Base-by-base conservation (phyloP, 2,329 filamentous ascomycete genomes). In the Paraphaeosphaeria minitans region DNA sequence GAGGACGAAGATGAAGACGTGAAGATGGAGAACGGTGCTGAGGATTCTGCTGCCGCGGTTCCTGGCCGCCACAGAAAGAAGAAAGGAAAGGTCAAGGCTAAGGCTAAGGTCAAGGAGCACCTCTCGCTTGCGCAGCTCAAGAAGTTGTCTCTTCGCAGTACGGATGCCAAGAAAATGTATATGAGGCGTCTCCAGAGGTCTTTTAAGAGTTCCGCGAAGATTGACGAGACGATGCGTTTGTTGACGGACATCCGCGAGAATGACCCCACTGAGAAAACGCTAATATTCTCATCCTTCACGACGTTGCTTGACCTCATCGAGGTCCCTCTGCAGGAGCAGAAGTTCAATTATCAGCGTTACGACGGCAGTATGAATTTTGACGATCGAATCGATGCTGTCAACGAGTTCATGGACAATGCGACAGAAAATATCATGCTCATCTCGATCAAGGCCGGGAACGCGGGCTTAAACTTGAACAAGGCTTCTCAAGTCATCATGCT, bases 401-500 rank as follows among this genome's bases (percentile, higher is more conserved):
- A 85, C 37, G 83, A 85, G 19, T 94, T 95, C 75, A 85, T 84
- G 42, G 85, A 89, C 45, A 78, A 85, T 6, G 78, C 82, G 0
- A 73, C 83, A 43, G 83, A 84, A 70, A 87, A 84, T 61, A 82
- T 94, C 71, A 90, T 95, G 84, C 82, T 95, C 3, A 85, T 93
- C 2, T 93, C 89, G 1, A 81, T 94, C 50, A 92, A 91, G 68
- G 91, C 91, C 1, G 91, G 91, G 35, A 94, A 94, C 67, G 88
- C 93, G 0, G 93, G 93, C 1, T 84, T 97, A 47, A 97, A 97
- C 70, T 83, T 97, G 22, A 91, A 90, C 41, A 86, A 87, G 19
- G 93, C 93, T 0, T 92, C 88, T 1, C 89, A 92, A 63, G 91
- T 97, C 65, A 92, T 97, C 75, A 90, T 97, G 63, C 87, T 96